A percentile compares a stretch with the other conserved stretches of the same genome.
Evolutionary conservation across 78 protist species (phyloP).

Genomic region (Dictyostelium capitatum): DNA sequence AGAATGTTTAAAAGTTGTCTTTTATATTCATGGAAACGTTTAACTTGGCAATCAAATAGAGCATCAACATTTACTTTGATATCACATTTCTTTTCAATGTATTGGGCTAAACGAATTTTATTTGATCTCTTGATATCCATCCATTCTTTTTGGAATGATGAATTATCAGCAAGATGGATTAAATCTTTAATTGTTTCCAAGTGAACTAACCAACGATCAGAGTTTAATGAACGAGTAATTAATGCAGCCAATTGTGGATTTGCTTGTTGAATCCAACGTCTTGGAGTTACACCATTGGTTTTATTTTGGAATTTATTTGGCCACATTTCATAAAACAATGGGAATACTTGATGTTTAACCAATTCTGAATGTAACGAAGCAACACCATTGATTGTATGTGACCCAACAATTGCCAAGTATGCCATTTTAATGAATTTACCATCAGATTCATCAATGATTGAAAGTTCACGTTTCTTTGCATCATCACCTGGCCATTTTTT

Average conservation of each 20-base stretch:
- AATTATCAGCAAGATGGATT: slow-evolving; percentile 79
- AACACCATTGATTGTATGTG: slow-evolving; percentile 95
- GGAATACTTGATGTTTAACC: slow-evolving; percentile 88
- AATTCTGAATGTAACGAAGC: slow-evolving; percentile 94
- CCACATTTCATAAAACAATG: slow-evolving; percentile 88
- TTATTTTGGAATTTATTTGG: slow-evolving; percentile 94
- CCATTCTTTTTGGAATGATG: slow-evolving; percentile 84
- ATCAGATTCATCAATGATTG: slow-evolving; percentile 92
- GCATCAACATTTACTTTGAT: slow-evolving; percentile 83
- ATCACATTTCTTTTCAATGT: slow-evolving; percentile 81
- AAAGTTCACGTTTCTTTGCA: slow-evolving; percentile 72
- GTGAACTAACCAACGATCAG: slow-evolving; percentile 90
- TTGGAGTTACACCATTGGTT: slow-evolving; percentile 98
- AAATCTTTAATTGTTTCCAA: slow-evolving; percentile 83
- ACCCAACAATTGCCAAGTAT: slow-evolving; percentile 92
- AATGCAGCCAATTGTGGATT: slow-evolving; percentile 89
- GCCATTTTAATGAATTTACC: slow-evolving; percentile 92
- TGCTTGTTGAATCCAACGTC: slow-evolving; percentile 95
- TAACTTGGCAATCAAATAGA: slow-evolving; percentile 95
- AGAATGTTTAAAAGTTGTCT: slow-evolving; percentile 95
- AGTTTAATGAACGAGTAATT: slow-evolving; percentile 84
- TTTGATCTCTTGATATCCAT: slow-evolving; percentile 66
- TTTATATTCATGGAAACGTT: slow-evolving; percentile 99
- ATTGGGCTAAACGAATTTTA: slow-evolving; percentile 91
- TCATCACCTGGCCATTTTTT: slow-evolving; percentile 81